These are phyloP conservation scores for Zoysia japonica DNA, from an alignment of 176 grass and related monocot genomes.

Conservation along the genomic window DNA sequence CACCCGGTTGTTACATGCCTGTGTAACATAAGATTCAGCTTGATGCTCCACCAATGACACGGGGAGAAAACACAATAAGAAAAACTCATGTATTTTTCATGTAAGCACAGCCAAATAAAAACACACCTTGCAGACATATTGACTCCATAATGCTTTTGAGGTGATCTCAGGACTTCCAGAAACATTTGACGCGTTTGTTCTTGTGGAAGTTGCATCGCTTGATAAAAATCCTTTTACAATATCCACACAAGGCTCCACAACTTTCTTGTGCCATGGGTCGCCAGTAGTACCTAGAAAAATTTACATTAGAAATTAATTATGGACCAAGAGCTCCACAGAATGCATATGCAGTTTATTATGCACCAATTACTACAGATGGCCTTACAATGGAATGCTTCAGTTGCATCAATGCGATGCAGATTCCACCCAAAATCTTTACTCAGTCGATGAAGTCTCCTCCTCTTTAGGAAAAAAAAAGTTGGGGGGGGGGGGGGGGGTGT, in stretches of 20 bases:
- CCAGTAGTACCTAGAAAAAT: constrained; percentile 54
- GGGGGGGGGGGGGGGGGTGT: not conserved
- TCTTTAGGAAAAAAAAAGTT: constrained; percentile 21
- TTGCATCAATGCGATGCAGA: constrained; percentile 71
- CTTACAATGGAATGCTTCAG: constrained; percentile 81
- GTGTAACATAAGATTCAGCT: constrained; percentile 28
- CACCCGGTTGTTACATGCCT: constrained; percentile 79
- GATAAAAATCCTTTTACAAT: constrained; percentile 65
- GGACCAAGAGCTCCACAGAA: not conserved
- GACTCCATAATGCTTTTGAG: constrained; percentile 72
- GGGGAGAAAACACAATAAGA: not conserved
- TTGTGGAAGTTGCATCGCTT: constrained; percentile 29
- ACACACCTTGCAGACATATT: constrained; percentile 78
- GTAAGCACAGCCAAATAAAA: not conserved
- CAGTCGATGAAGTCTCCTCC: constrained; percentile 60
- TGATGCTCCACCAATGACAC: not conserved
- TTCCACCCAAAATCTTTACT: constrained; percentile 82
- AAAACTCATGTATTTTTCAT: not conserved
- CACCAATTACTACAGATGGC: not conserved
- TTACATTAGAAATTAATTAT: not conserved
- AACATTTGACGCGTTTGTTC: constrained; percentile 4
- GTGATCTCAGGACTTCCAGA: constrained; percentile 4
- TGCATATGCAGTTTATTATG: not conserved
- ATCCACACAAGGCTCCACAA: constrained; percentile 55
- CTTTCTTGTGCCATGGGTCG: constrained; percentile 57